A percentile compares a stretch with the other conserved stretches of the same genome.
Conservation (phyloP, 2,329 filamentous ascomycete species). For the Aspergillus transmontanensis region DNA sequence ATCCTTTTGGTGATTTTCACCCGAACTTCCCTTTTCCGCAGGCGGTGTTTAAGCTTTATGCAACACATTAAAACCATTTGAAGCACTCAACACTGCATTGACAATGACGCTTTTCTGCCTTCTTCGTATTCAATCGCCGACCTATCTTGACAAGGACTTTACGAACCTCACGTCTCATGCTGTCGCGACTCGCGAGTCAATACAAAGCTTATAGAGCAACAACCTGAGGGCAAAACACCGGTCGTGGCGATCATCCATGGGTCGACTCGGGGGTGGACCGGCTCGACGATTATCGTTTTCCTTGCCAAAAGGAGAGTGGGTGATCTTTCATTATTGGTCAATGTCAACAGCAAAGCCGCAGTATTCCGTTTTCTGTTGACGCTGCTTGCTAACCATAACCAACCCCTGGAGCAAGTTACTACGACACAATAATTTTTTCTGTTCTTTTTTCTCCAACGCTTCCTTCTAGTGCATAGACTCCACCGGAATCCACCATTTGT, state of each 20-base stretch:
- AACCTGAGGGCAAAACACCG: slow-evolving; percentile 18
- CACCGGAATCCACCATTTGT: slow-evolving; percentile 6
- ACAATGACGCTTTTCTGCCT: not conserved
- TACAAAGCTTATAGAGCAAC: slow-evolving; percentile 7
- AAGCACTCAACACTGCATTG: not conserved
- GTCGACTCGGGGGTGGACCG: slow-evolving; percentile 14
- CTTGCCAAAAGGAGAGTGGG: slow-evolving; percentile 9
- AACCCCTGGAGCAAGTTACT: slow-evolving; percentile 7
- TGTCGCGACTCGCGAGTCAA: slow-evolving; percentile 11
- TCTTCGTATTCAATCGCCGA: not conserved
- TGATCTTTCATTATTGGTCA: slow-evolving; percentile 9
- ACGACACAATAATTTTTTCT: not conserved
- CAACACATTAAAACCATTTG: not conserved
- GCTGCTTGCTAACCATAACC: not conserved
- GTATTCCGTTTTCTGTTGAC: slow-evolving; percentile 3
- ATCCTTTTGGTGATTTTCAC: not conserved
- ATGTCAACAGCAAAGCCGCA: not conserved
- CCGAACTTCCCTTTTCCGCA: not conserved
- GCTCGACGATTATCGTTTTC: slow-evolving; percentile 14
- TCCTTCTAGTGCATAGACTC: slow-evolving; percentile 3
- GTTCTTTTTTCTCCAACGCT: not conserved
- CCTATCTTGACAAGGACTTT: not conserved
- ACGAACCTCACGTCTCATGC: slow-evolving; percentile 7
- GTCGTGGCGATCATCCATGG: slow-evolving; percentile 21
- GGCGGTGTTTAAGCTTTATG: not conserved